A percentile compares a stretch with the other conserved stretches of the same genome.
phyloP scores from a whole-genome alignment of 345 rosid genomes.

The Melaleuca quinquenervia region DNA sequence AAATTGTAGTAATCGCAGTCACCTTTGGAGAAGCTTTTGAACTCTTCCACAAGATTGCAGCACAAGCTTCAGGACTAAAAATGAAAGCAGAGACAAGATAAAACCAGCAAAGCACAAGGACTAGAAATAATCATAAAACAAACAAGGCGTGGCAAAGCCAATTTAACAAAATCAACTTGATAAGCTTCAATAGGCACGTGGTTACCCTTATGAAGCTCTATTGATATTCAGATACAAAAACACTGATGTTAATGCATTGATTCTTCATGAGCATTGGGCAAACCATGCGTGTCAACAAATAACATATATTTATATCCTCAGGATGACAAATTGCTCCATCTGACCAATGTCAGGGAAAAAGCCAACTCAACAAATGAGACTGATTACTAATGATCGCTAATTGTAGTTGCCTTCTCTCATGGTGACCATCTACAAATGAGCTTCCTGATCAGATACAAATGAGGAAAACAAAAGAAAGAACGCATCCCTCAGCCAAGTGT shows the following conservation, averaged over 20 bases:
- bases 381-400: neutral
- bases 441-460: neutral
- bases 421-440: neutral
- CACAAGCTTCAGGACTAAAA: constrained; percentile 94
- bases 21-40: constrained; percentile 95
- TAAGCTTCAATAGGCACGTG: neutral
- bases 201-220: neutral
- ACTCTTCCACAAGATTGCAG: constrained; percentile 89
- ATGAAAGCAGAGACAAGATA: constrained; percentile 4
- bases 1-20: neutral
- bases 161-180: neutral
- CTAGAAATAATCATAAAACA: neutral
- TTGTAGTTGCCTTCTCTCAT: neutral
- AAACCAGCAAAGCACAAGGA: neutral
- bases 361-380: neutral
- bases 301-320: neutral
- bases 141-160: neutral
- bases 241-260: neutral
- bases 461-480: neutral
- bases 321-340: neutral
- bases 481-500: neutral
- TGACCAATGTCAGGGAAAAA: neutral
- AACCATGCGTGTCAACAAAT: neutral
- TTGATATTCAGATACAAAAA: neutral
- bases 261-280: neutral